A percentile compares a stretch with the other conserved stretches of the same genome.
These are phyloP conservation scores for Phaeosphaeria sp. DNA, from an alignment of 2,329 filamentous ascomycete genomes.

Conservation along the genomic window DNA sequence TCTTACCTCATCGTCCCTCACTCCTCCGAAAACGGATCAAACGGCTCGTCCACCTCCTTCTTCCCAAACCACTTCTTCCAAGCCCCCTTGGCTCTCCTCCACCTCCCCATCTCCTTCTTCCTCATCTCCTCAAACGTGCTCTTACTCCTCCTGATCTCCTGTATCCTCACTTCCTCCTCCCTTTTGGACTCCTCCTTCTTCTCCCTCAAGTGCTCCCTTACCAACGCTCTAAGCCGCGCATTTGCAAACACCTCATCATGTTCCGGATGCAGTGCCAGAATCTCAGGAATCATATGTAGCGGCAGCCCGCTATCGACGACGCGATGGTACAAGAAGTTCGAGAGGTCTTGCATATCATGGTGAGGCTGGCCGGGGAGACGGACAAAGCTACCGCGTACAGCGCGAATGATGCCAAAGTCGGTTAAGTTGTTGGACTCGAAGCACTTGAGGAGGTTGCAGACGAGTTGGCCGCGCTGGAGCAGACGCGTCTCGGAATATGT, in stretches of 20 bases:
- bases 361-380: conserved; percentile 7
- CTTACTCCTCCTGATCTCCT: not conserved
- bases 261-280: conserved; percentile 18
- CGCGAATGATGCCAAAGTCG: conserved; percentile 19
- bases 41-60: conserved; percentile 6
- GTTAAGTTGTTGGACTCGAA: conserved; percentile 8
- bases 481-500: conserved; percentile 14
- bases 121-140: conserved; percentile 3
- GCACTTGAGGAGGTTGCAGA: conserved; percentile 6
- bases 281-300: conserved; percentile 7
- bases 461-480: conserved; percentile 12
- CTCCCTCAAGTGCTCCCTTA: not conserved
- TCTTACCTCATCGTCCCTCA: not conserved
- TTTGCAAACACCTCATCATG: conserved; percentile 7
- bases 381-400: conserved; percentile 16
- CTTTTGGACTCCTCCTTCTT: conserved; percentile 9
- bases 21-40: conserved; percentile 14
- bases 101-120: conserved; percentile 8
- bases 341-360: conserved; percentile 8
- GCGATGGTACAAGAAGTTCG: conserved; percentile 16
- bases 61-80: conserved; percentile 9
- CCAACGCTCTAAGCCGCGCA: not conserved
- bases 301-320: conserved; percentile 8
- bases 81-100: conserved; percentile 5
- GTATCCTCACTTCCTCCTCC: conserved; percentile 12